Evolutionary conservation across 768 basidiomycete species (phyloP), one percentile per base, ranked within the genome.

Genomic region (Suillus placidus): DNA sequence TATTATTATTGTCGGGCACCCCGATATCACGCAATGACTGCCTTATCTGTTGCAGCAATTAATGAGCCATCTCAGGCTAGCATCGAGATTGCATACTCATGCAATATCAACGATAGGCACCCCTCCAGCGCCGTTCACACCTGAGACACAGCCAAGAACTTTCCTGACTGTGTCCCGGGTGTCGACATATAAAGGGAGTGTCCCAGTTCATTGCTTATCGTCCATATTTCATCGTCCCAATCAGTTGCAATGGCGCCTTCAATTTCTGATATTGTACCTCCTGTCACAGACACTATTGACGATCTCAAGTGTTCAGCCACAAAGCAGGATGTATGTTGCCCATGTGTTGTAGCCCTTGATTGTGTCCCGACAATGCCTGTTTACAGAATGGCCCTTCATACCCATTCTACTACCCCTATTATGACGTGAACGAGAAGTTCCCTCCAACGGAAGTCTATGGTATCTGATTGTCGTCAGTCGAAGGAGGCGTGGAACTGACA

Each of bases 351-450:
- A 18, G 18, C n/a, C 10, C 32, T 52, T 20, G 26, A 35, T 14
- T 10, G 32, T 34, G 14, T 37, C 8, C 20, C 1, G 23, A 49
- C 13, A 26, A 43, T n/a, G 34, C 34, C 1, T 35, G 20, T 34
- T 55, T 32, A 64, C 63, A 76, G 74, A 73, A 82, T 65, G 82
- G 77, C 0, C 79, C 81, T 20, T 78, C 82, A 12, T 83, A 86
- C 68, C 84, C 85, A 1, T 81, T 78, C 71, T 85, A 86, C 73
- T 78, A 73, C 43, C 85, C 84, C 7, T 72, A 81, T 69, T 84
- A 76, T 68, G 82, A 86, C 64, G 68, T 75, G 0, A 69, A 74
- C 42, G 84, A 86, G 78, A 86, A 85, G 65, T 85, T 81, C 69
- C 80, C 82, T 66, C 82, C 82, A 16, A 81, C 79, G 30, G 74